Percentiles rank a stretch among this genome's conserved stretches.
Evolutionary conservation across 2,329 filamentous ascomycete species (phyloP).

Genomic region (Rhinocladiella similis): DNA sequence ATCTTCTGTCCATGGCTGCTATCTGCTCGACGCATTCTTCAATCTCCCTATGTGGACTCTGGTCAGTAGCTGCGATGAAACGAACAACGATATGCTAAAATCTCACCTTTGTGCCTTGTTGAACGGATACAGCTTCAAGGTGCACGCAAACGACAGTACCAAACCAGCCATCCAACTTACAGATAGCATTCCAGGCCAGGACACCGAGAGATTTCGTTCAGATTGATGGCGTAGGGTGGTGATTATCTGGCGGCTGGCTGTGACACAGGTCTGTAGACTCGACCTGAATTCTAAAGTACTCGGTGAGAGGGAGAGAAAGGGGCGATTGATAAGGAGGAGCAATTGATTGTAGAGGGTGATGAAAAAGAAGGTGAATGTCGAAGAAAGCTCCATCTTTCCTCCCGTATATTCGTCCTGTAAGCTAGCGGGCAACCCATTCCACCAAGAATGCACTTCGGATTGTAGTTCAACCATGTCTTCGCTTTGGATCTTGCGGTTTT

Average conservation of each 20-base stretch:
- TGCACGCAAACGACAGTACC: constrained; percentile 39
- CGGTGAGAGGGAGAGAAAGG: constrained; percentile 37
- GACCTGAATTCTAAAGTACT: constrained; percentile 38
- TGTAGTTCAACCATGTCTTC: constrained; percentile 37
- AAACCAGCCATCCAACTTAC: constrained; percentile 41
- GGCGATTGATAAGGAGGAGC: constrained; percentile 39
- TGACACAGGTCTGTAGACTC: constrained; percentile 39
- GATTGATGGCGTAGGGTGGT: constrained; percentile 34
- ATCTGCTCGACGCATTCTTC: constrained; percentile 6
- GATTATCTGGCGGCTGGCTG: constrained; percentile 38
- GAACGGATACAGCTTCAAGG: constrained; percentile 9
- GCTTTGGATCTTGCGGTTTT: constrained; percentile 35
- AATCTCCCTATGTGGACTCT: constrained; percentile 3
- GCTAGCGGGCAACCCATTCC: constrained; percentile 35
- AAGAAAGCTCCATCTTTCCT: constrained; percentile 4
- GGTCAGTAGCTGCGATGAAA: neutral
- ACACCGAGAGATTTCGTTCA: constrained; percentile 33
- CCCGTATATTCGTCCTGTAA: constrained; percentile 14
- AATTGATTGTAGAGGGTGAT: constrained; percentile 40
- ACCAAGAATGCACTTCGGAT: constrained; percentile 42
- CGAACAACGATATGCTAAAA: no score
- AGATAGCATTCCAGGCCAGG: constrained; percentile 40
- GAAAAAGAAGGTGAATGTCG: constrained; percentile 34
- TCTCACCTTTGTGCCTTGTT: constrained; percentile 15
- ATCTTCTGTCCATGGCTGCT: constrained; percentile 5